Evolutionary conservation across 2,329 filamentous ascomycete species (phyloP), one percentile per base, ranked within the genome.

Genomic region (Corinectria fuckeliana): DNA sequence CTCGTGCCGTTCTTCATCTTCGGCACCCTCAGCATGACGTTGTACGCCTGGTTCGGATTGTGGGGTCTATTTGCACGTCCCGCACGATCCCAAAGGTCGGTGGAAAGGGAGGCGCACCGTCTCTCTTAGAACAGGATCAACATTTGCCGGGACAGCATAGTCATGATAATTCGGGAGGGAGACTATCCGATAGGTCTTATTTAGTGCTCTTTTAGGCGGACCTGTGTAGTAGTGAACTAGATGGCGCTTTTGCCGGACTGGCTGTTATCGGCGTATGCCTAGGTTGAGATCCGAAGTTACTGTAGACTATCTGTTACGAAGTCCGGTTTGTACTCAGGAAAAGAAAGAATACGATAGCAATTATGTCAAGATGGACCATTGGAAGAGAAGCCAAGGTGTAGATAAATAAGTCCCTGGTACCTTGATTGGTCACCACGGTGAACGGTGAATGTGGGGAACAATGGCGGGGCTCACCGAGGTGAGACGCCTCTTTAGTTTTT

Each of bases 1-100:
- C 41, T 79, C 5, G 58, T 78, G 0, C 77, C 76, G 0, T 61
- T 79, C 10, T 18, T 74, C 10, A 28, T 78, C 7, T 78, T 79
- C 50, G 76, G 75, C 2, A 57, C 58, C 1, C 58, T 78, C 13
- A 77, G 75, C 44, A 4, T 73, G 10, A 5, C 50, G 0, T 62
- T 77, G 18, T 70, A 74, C 32, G 62, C 54, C 7, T 67, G 60
- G 56, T 65, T 54, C 20, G 55, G 56, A 2, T 30, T 69, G 5
- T 54, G 52, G 10, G 23, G 39, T 10, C 26, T 65, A 21, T 30
- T 71, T 23, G 3, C 26, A 21, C 20, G 32, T 3, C 30, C 26
- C 3, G 32, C n/a, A 9, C 32, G n/a, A n/a, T 16, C 32, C 14
- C 32, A 36, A 18, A 9, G 16, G 32, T 16, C 32, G n/a, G 11